Percentiles rank a stretch among this genome's conserved stretches.
Conservation (phyloP, 2,329 filamentous ascomycete genomes). For the Zymoseptoria brevis region DNA sequence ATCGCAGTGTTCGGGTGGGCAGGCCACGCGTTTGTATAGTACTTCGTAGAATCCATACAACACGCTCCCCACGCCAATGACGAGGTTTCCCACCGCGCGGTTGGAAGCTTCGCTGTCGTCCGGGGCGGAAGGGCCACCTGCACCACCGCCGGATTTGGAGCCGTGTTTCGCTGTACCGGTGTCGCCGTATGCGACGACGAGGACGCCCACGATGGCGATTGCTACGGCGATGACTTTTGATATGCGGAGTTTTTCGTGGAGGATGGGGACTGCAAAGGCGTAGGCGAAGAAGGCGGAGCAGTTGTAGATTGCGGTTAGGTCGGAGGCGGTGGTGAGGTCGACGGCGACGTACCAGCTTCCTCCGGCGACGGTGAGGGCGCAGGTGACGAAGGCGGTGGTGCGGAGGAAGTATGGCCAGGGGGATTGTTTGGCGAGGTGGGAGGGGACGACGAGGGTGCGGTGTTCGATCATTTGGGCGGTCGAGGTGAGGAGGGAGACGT, state of each 20-base stretch:
- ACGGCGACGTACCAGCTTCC: constrained; percentile 95
- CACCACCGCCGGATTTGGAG: constrained; percentile 47
- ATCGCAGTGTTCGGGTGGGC: constrained; percentile 80
- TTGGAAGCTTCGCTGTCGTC: constrained; percentile 51
- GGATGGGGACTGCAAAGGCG: constrained; percentile 83
- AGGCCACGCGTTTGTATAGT: constrained; percentile 86
- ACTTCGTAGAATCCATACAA: constrained; percentile 97
- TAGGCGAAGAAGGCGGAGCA: constrained; percentile 99
- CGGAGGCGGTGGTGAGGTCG: constrained; percentile 82
- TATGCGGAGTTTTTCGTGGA: constrained; percentile 73
- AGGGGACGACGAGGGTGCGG: constrained; percentile 60
- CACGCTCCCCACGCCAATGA: constrained; percentile 85
- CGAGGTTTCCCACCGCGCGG: constrained; percentile 73
- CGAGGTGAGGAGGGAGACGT: constrained; percentile 54
- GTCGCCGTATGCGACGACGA: constrained; percentile 94
- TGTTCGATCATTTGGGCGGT: constrained; percentile 81
- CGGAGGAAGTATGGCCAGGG: constrained; percentile 67
- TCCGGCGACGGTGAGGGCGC: constrained; percentile 78
- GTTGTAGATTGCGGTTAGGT: constrained; percentile 97
- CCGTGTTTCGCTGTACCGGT: constrained; percentile 44
- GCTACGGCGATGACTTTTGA: constrained; percentile 82
- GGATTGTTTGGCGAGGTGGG: constrained; percentile 37
- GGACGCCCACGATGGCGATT: constrained; percentile 79
- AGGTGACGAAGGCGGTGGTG: constrained; percentile 75
- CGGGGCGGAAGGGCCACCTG: constrained; percentile 39